phyloP scores from a whole-genome alignment of 371 early-diverging fungal species.

The Lichtheimia hyalospora region DNA sequence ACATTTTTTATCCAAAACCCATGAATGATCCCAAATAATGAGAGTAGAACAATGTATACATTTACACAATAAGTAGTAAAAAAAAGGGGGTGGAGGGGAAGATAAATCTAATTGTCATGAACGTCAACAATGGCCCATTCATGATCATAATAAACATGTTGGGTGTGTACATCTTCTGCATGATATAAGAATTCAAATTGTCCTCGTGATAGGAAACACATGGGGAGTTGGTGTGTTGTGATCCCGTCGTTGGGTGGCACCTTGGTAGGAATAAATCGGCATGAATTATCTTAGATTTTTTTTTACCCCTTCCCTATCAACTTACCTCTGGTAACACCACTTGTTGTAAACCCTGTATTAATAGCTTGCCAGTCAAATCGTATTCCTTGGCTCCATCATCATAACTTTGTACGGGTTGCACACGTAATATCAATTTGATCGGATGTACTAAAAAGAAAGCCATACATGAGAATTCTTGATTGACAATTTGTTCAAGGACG shows the following conservation, averaged over 20 bases:
- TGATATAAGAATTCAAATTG: conserved; percentile 65
- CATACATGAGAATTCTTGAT: not conserved
- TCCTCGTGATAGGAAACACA: conserved; percentile 65
- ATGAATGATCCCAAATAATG: no score
- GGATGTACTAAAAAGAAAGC: conserved; percentile 33
- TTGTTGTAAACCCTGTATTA: conserved; percentile 64
- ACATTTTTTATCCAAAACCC: no score
- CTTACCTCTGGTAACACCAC: conserved; percentile 60
- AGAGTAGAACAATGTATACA: no score
- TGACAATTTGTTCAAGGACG: not conserved
- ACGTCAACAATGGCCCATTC: conserved; percentile 45
- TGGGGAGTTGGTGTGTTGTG: conserved; percentile 44
- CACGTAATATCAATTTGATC: conserved; percentile 58
- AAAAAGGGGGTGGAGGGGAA: no score
- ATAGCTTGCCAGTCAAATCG: conserved; percentile 57
- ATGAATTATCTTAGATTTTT: not conserved
- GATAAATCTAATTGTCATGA: not conserved
- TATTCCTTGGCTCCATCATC: conserved; percentile 66
- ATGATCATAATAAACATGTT: conserved; percentile 60
- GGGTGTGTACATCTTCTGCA: conserved; percentile 63
- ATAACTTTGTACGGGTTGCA: conserved; percentile 69
- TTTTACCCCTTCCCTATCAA: not conserved
- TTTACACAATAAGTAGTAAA: no score
- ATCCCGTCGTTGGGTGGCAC: conserved; percentile 24
- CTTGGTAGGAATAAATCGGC: conserved; percentile 19